A percentile compares a stretch with the other conserved stretches of the same genome.
Conservation (phyloP, 2,329 filamentous ascomycete species). For the Trichoderma endophyticum region DNA sequence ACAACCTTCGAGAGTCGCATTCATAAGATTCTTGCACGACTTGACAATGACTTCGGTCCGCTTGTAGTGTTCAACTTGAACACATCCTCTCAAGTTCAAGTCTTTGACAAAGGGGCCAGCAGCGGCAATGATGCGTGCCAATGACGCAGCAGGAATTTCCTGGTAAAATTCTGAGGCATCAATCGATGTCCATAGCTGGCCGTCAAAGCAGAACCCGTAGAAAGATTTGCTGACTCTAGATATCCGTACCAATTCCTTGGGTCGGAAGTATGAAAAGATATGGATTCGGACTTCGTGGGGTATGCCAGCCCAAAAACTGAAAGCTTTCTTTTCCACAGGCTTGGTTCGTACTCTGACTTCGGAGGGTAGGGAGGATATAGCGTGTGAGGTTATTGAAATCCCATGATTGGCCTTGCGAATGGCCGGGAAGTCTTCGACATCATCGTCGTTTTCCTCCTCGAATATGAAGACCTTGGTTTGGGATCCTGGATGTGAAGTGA, state of each 20-base stretch:
- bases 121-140: constrained; percentile 79
- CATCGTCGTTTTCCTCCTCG: constrained; percentile 30
- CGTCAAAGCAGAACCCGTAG: constrained; percentile 84
- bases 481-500: constrained; percentile 38
- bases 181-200: constrained; percentile 84
- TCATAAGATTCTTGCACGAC: constrained; percentile 81
- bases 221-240: constrained; percentile 77
- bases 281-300: constrained; percentile 79
- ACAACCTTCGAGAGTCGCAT: constrained; percentile 85
- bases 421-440: constrained; percentile 47
- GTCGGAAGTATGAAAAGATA: constrained; percentile 71
- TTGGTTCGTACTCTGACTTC: constrained; percentile 36
- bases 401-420: constrained; percentile 55
- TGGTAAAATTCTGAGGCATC: constrained; percentile 85
- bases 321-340: constrained; percentile 45
- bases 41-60: constrained; percentile 73
- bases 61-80: constrained; percentile 83
- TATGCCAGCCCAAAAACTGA: constrained; percentile 75
- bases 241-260: constrained; percentile 75
- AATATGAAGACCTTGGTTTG: constrained; percentile 40
- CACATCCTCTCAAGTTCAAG: constrained; percentile 85
- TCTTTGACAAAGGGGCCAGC: constrained; percentile 89
- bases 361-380: constrained; percentile 60
- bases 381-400: constrained; percentile 36
- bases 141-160: constrained; percentile 77